Percentiles rank a stretch among this genome's conserved stretches.
Evolutionary conservation across 2,329 filamentous ascomycete species (phyloP).

Genomic region (Penicillium digitatum): DNA sequence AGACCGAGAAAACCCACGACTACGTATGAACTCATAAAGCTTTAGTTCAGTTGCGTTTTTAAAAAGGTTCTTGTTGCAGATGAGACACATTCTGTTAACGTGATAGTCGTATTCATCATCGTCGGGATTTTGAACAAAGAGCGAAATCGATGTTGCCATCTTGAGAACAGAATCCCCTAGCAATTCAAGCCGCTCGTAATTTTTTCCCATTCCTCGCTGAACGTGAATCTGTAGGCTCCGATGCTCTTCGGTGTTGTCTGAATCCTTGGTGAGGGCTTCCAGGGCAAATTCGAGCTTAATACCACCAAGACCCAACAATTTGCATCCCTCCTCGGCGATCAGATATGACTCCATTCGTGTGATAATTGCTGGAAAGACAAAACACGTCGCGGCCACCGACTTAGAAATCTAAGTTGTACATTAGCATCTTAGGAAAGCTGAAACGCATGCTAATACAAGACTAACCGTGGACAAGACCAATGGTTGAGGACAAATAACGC

Average conservation of each 20-base stretch:
- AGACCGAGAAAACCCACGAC: constrained; percentile 70
- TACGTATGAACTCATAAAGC: constrained; percentile 73
- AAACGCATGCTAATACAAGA: constrained; percentile 14
- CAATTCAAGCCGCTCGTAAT: constrained; percentile 93
- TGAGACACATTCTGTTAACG: constrained; percentile 80
- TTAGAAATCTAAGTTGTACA: constrained; percentile 56
- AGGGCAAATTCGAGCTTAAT: constrained; percentile 68
- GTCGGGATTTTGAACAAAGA: constrained; percentile 72
- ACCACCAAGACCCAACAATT: constrained; percentile 57
- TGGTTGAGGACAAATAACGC: constrained; percentile 72
- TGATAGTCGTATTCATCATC: constrained; percentile 84
- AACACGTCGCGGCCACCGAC: constrained; percentile 66
- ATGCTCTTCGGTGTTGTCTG: constrained; percentile 75
- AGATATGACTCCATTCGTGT: constrained; percentile 77
- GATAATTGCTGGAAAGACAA: constrained; percentile 78
- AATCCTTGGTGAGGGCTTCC: constrained; percentile 90
- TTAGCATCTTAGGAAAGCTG: background rate
- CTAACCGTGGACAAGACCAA: constrained; percentile 71
- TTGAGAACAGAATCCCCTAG: constrained; percentile 92
- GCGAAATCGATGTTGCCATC: constrained; percentile 85
- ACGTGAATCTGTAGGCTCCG: constrained; percentile 65
- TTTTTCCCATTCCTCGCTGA: constrained; percentile 81
- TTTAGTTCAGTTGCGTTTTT: constrained; percentile 65
- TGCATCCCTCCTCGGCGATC: constrained; percentile 72
- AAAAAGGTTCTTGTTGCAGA: constrained; percentile 89